Evolutionary conservation across 352 stramenopile genomes (phyloP), one percentile per base, ranked within the genome.

Genomic region (Pythium periplocum): DNA sequence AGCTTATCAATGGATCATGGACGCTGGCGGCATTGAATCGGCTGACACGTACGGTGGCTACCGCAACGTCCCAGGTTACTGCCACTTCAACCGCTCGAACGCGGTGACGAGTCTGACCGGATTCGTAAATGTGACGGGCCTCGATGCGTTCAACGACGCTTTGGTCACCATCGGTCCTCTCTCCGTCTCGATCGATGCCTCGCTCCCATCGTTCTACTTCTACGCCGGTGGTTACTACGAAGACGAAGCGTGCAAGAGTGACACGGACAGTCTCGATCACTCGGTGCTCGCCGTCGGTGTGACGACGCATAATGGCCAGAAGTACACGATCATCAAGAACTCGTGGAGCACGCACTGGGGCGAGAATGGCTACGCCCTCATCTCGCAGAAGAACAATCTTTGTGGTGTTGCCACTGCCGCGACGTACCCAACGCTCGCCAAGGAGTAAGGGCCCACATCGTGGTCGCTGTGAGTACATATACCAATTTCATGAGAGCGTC

Each of bases 251-350:
- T 99, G 96, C 70, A 96, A 92, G 57, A 95, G 75, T 55, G 88
- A 90, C 46, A 46, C 90, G n/a, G 88, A 96, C 59, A 91, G 87
- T 46, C 71, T 98, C 10, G 87, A 97, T 57, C 93, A 98, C 67
- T 96, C 90, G 30, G 90, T 97, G 36, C 68, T 97, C 11, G 81
- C 92, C 3, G 90, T 97, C 1, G 93, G 93, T 37, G 89, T 96
- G 54, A 96, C 86, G 17, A 90, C 73, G 17, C 66, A 94, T 59
- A 75, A 91, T 8, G 91, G 79, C 0, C 85, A 97, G 56, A 93
- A 96, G 68, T 98, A 97, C 70, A 98, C 88, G 48, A 71, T 98
- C 59, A 86, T 98, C 48, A 97, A 97, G 71, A 98, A 98, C 66
- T 96, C 85, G 55, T 98, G 93, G 93, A 95, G 84, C 63, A 94